Conservation (phyloP, 345 rosid species). For the Excoecaria agallocha region DNA sequence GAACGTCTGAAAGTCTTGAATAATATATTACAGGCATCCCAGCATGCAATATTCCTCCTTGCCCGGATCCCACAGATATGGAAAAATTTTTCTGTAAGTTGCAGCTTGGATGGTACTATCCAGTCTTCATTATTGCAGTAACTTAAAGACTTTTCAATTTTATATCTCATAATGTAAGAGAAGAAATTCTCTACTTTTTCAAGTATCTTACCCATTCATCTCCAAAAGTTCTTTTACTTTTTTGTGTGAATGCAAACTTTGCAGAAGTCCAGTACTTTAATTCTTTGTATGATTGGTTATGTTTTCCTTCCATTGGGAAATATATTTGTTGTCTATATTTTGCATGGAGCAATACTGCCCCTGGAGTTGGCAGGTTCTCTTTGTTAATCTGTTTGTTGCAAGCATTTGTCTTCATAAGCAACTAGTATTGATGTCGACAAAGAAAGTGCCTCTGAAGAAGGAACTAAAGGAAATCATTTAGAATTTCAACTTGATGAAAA, state of each 20-base stretch:
- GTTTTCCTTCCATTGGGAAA: not conserved
- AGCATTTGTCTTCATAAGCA: not conserved
- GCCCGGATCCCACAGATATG: conserved; percentile 95
- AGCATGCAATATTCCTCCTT: conserved; percentile 87
- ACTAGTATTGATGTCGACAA: not conserved
- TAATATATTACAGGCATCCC: conserved; percentile 67
- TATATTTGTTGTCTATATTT: not conserved
- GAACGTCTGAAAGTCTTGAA: not conserved
- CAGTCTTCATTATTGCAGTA: not conserved
- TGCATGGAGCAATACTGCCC: not conserved
- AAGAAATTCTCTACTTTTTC: not conserved
- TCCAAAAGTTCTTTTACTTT: not conserved
- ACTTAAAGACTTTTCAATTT: not conserved
- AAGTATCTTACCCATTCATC: not conserved
- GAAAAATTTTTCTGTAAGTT: conserved; percentile 77
- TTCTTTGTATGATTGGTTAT: not conserved
- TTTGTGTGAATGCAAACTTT: not conserved
- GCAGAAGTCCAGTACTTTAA: not conserved
- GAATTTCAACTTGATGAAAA: not conserved
- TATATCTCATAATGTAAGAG: not conserved
- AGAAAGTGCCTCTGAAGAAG: not conserved
- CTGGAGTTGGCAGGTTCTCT: not conserved
- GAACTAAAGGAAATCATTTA: not conserved
- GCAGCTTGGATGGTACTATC: not conserved
- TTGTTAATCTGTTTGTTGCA: not conserved